These are phyloP conservation scores for Daldinia sp. DNA, from an alignment of 2,329 filamentous ascomycete genomes.

Conservation along the genomic window DNA sequence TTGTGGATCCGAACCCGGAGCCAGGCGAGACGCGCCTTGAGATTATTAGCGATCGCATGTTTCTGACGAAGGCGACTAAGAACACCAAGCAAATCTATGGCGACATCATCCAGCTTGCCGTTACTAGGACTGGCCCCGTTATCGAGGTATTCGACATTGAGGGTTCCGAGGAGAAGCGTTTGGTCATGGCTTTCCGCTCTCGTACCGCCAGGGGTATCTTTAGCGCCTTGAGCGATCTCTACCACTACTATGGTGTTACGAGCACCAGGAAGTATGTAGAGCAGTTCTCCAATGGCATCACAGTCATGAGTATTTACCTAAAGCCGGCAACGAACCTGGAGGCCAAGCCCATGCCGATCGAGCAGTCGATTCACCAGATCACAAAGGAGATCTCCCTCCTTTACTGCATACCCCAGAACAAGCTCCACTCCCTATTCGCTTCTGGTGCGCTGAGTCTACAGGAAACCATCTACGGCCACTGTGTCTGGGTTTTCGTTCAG, in stretches of 20 bases:
- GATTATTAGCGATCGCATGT: slow-evolving; percentile 89
- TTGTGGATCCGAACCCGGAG: slow-evolving; percentile 77
- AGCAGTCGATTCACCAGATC: slow-evolving; percentile 97
- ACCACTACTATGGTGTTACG: slow-evolving; percentile 98
- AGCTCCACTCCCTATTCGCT: slow-evolving; percentile 89
- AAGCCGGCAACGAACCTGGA: slow-evolving; percentile 71
- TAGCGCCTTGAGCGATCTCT: slow-evolving; percentile 92
- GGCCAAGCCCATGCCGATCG: slow-evolving; percentile 76
- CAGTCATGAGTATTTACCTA: slow-evolving; percentile 94
- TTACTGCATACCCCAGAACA: slow-evolving; percentile 98
- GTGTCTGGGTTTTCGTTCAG: slow-evolving; percentile 96
- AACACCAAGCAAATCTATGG: slow-evolving; percentile 98
- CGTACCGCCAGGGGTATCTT: slow-evolving; percentile 92
- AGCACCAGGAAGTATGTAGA: slow-evolving; percentile 97
- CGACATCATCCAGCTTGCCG: slow-evolving; percentile 87
- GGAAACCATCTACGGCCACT: slow-evolving; percentile 97
- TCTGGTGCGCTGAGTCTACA: slow-evolving; percentile 88
- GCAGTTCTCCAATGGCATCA: slow-evolving; percentile 98
- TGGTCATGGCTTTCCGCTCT: slow-evolving; percentile 94
- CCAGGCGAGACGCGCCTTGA: slow-evolving; percentile 88
- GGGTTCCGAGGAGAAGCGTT: slow-evolving; percentile 86
- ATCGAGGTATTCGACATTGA: slow-evolving; percentile 99
- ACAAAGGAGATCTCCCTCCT: slow-evolving; percentile 97
- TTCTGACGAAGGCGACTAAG: slow-evolving; percentile 92
- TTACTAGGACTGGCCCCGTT: slow-evolving; percentile 86